Conservation (phyloP, 176 grass and related monocot genomes). For the Puya raimondii region DNA sequence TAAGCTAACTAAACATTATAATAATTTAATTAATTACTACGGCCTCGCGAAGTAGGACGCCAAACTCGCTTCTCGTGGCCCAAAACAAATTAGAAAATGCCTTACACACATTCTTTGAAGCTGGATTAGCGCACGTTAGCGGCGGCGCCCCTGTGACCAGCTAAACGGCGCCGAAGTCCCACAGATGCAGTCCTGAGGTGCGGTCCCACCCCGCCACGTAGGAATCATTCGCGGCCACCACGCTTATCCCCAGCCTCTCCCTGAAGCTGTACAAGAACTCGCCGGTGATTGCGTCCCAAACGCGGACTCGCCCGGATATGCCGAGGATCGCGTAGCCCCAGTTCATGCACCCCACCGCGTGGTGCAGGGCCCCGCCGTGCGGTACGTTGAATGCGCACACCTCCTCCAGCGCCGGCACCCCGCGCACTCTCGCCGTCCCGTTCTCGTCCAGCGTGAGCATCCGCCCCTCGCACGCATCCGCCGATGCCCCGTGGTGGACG, state of each 20-base stretch:
- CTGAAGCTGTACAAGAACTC: conserved; percentile 30
- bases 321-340: conserved; percentile 21
- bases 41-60: too few relatives aligned
- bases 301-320: not conserved
- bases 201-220: conserved; percentile 21
- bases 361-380: not conserved
- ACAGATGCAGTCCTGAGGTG: conserved; percentile 29
- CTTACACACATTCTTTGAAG: too few relatives aligned
- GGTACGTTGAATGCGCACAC: conserved; percentile 17
- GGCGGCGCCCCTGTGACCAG: not conserved
- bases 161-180: conserved; percentile 28
- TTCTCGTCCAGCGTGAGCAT: conserved; percentile 16
- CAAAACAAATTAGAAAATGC: too few relatives aligned
- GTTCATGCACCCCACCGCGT: conserved; percentile 27
- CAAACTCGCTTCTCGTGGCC: too few relatives aligned
- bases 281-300: conserved; percentile 20
- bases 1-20: too few relatives aligned
- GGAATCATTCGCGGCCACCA: conserved; percentile 10
- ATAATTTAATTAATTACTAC: too few relatives aligned
- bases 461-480: conserved; percentile 17
- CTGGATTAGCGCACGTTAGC: too few relatives aligned
- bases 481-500: not conserved
- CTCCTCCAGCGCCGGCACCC: conserved; percentile 14
- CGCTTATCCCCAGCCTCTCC: conserved; percentile 14
- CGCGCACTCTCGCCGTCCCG: conserved; percentile 13